Base-by-base conservation (phyloP, 352 stramenopile species). In the Lagenidium giganteum region DNA sequence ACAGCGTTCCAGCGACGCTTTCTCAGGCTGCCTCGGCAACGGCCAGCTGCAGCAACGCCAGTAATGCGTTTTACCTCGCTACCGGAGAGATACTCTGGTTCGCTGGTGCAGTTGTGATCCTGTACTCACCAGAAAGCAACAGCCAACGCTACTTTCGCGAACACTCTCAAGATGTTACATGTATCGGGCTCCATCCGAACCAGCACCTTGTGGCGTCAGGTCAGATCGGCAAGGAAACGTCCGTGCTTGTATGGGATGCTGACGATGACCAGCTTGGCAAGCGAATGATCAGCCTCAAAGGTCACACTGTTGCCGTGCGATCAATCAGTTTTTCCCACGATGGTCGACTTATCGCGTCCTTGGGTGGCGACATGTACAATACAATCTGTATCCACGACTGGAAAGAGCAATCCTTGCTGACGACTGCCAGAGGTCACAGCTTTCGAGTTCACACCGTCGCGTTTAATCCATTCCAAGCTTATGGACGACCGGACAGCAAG, bases 301-400 rank as follows among this genome's bases (percentile, higher is more conserved):
- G 76, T 2, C 76, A 83, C 51, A 57, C 61, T 12, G 64, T 84
- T 14, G 55, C 68, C 6, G 70, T 88, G 28, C 58, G 70, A 2
- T 74, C 58, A 2, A 76, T 88, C 32, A 85, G 66, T 40, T 85
- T 86, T 42, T 86, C 70, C 5, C 70, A 88, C 39, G 72, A 88
- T 37, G 76, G 76, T 8, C 84, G 83, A 40, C 36, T 88, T 2
- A 43, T 86, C 20, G 72, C 68, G 35, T 88, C 76, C 8, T 50
- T 88, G 14, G 72, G 76, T 17, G 68, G 68, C 7, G 76, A 88
- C 32, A 71, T 88, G 58, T 88, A 80, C 67, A 88, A 88, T 22
- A 83, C 76, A 13, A 83, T 88, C 36, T 88, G 70, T 21, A 51
- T 88, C 28, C 72, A 88, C 55, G 70, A 86, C 50, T 88, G 76